Base-by-base conservation (phyloP, 2,329 filamentous ascomycete species). In the Aspergillus transmontanensis region DNA sequence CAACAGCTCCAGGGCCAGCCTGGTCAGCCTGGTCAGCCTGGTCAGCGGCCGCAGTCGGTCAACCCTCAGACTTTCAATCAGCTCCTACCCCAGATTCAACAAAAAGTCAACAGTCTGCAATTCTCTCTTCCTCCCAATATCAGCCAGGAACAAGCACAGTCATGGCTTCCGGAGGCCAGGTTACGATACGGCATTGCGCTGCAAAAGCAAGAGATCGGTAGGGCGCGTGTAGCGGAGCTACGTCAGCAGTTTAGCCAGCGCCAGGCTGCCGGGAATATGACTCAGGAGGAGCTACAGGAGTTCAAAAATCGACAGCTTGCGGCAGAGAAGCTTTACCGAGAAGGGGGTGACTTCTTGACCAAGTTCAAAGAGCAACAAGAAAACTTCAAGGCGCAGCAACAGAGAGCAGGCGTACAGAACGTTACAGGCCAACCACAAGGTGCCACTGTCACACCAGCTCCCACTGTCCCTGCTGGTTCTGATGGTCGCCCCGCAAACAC, bases 311-410 rank as follows among this genome's bases (percentile, higher is more conserved):
- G 78, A n/a, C 79, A 80, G 71, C 6, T 76, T 16, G 69, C 73
- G 41, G 77, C 78, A 6, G 77, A 81, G 59, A 80, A 78, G 61
- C 69, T 79, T 10, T 76, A 72, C 60, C 75, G 76, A 34, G 81
- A 83, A 65, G 79, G 79, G n/a, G 78, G 74, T 51, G 79, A 80
- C 14, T 83, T 82, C 63, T 69, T 83, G 64, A 76, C 72, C 45
- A 82, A 82, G 61, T 83, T 83, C 72, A 80, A 79, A 59, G 78
- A 82, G 48, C 81, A 83, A 64, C 81, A 83, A 65, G 79, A 82
- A 59, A 73, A 69, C 48, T 82, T 82, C 68, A 80, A 75, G 60
- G 67, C 71, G 7, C 75, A 78, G 62, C 75, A 77, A 59, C 75
- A 76, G 43, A 70, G 64, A 66, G 59, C 62, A 60, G 72, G 62